Evolutionary conservation across 2,329 filamentous ascomycete genomes (phyloP), one percentile per base, ranked within the genome.

Genomic region (Sclerotinia subarctica): DNA sequence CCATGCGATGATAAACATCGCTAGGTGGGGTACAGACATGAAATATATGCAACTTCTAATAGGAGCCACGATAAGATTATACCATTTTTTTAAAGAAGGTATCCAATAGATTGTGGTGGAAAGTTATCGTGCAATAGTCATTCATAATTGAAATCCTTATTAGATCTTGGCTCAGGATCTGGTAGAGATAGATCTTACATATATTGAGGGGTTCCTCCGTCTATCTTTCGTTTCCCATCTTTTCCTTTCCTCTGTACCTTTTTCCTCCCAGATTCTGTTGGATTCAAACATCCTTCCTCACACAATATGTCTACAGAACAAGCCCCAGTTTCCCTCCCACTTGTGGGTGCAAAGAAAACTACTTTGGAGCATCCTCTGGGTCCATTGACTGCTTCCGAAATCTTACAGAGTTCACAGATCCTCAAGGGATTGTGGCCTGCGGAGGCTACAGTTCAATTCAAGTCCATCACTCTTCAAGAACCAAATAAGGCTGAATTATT

Each of bases 381-480:
- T 7, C 87, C 87, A 46, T 79, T 90, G 53, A 84, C 81, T 38
- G 81, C 81, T n/a, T 74, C 78, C 29, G 88, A 90, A 76, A 88
- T 90, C 70, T 79, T 79, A 19, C 78, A 81, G 56, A 82, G 82
- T 38, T 80, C 83, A 8, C 72, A 77, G 1, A 77, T 88, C 44
- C 79, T 90, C 70, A 82, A 78, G 68, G 76, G 77, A 58, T 79
- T 82, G 67, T 89, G 87, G 84, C 87, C 86, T 0, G 78, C 79
- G 17, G 80, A 81, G 32, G 84, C 83, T 2, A 80, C 84, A 42
- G 76, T 89, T 54, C 84, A 88, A 64, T 90, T 88, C 81, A 90
- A 89, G 76, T 80, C 80, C 54, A 80, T 90, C 35, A 89, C 83
- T n/a, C 77, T 88, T n/a, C 78, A 82, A 53, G 85, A 88, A 73